Evolutionary conservation across 352 stramenopile species (phyloP).

Genomic region (Thalassiosira livingstoniorum): DNA sequence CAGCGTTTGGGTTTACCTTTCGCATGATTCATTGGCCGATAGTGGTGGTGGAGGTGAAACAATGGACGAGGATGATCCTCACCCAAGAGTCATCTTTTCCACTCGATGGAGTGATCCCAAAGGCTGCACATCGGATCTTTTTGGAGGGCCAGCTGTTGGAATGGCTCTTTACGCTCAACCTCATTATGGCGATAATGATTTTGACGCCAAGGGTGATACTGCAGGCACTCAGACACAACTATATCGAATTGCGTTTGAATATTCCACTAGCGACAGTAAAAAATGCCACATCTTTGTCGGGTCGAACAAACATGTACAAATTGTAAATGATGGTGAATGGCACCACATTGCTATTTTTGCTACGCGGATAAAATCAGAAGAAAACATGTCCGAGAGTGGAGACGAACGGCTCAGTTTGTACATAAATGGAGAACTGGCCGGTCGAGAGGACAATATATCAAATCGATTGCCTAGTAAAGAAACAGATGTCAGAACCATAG

Average conservation of each 20-base stretch:
- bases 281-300: conserved; percentile 39
- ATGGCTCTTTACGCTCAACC: conserved; percentile 54
- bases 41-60: not conserved
- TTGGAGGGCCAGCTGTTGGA: conserved; percentile 20
- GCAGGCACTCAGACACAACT: not conserved
- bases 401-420: conserved; percentile 51
- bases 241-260: conserved; percentile 52
- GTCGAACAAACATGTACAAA: conserved; percentile 12
- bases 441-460: conserved; percentile 29
- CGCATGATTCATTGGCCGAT: conserved; percentile 4
- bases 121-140: conserved; percentile 50
- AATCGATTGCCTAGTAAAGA: conserved; percentile 12
- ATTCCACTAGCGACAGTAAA: conserved; percentile 16
- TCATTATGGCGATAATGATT: conserved; percentile 34
- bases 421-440: conserved; percentile 39
- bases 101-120: conserved; percentile 20
- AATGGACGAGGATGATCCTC: conserved; percentile 12
- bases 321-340: conserved; percentile 47
- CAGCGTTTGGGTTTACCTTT: conserved; percentile 51
- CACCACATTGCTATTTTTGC: conserved; percentile 43
- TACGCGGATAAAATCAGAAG: not conserved
- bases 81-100: conserved; percentile 48
- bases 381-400: conserved; percentile 6
- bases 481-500: conserved; percentile 7
- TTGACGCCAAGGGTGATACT: not conserved